phyloP scores from a whole-genome alignment of 108 stramenopile species.

The Asterionellopsis glacialis region DNA sequence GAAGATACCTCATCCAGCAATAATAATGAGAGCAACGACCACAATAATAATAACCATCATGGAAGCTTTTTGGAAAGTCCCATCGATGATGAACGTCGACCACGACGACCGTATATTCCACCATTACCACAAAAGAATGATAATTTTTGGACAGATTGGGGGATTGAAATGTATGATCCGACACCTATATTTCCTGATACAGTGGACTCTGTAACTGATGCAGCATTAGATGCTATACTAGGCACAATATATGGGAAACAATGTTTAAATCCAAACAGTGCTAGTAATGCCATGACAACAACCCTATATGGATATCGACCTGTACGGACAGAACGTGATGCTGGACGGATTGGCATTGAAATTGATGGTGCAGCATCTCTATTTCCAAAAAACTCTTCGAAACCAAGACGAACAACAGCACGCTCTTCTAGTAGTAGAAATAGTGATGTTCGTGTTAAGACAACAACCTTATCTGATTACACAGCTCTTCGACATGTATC shows the following conservation, averaged over 20 bases:
- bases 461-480: slow-evolving; percentile 11
- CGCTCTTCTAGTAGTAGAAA: neutral
- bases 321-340: slow-evolving; percentile 28
- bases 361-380: slow-evolving; percentile 54
- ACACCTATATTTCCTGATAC: slow-evolving; percentile 34
- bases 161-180: slow-evolving; percentile 19
- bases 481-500: slow-evolving; percentile 41
- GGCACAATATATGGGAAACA: slow-evolving; percentile 51
- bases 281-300: slow-evolving; percentile 48
- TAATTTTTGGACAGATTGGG: slow-evolving; percentile 22
- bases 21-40: no score
- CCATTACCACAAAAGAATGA: neutral
- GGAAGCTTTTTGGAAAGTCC: neutral
- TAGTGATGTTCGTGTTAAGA: no score
- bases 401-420: slow-evolving; percentile 2
- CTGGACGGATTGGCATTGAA: slow-evolving; percentile 66
- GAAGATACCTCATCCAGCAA: no score
- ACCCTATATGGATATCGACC: slow-evolving; percentile 53
- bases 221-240: slow-evolving; percentile 48
- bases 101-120: slow-evolving; percentile 18
- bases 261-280: slow-evolving; percentile 51
- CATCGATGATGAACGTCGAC: slow-evolving; percentile 8
- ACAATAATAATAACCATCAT: no score
- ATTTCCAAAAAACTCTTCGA: slow-evolving; percentile 5
- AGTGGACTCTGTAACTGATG: slow-evolving; percentile 48